A percentile compares a stretch with the other conserved stretches of the same genome.
Evolutionary conservation across 257 asterid species (phyloP).

Genomic region (Rubia yunnanensis): DNA sequence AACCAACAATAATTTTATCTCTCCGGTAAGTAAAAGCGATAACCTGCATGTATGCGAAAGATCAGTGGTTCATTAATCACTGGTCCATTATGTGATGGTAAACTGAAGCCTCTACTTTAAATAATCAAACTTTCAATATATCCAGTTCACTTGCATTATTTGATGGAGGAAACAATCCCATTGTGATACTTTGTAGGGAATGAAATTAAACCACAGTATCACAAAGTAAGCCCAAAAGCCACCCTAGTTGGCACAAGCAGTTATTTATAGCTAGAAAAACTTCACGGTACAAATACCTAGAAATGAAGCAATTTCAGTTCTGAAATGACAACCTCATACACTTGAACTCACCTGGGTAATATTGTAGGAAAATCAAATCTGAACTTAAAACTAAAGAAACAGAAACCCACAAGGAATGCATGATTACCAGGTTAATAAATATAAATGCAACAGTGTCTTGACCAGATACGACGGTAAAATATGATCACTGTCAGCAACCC

Average conservation of each 20-base stretch:
- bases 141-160: neutral
- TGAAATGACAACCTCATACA: neutral
- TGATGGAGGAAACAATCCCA: neutral
- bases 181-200: neutral
- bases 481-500: neutral
- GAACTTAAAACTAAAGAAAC: neutral
- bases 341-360: neutral
- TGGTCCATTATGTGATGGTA: neutral
- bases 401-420: neutral
- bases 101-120: neutral
- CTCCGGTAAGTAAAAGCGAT: conserved; percentile 65
- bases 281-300: neutral
- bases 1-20: conserved; percentile 53
- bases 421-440: neutral
- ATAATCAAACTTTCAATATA: neutral
- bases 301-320: neutral
- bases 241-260: neutral
- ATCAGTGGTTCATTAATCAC: neutral
- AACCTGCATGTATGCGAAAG: conserved; percentile 33
- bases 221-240: neutral
- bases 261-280: neutral
- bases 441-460: neutral
- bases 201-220: neutral
- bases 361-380: neutral
- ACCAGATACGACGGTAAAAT: neutral